Evolutionary conservation across 2,329 filamentous ascomycete genomes (phyloP), one percentile per base, ranked within the genome.

Genomic region (Sclerotinia trifoliorum): DNA sequence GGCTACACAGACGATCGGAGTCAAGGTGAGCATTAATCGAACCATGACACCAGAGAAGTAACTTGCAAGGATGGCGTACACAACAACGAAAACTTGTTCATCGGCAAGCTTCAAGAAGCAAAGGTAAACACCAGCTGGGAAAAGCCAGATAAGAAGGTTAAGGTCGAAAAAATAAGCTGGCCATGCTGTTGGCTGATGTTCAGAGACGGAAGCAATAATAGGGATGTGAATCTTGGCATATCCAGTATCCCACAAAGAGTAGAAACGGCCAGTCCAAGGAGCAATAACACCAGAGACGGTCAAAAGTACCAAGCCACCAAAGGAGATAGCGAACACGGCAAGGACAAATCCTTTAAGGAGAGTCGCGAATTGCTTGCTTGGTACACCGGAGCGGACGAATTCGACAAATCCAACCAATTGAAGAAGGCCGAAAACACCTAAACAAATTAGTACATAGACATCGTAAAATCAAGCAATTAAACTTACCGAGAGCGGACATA

Each of bases 21-120:
- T 99, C 74, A 99, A 83, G 0, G 95, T 99, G 71, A 99, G 87
- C 95, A 99, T 99, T 76, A 99, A 84, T 81, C 95, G 93, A 70
- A 99, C 95, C 95, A 99, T 99, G 81, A 99, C 96, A 78, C 95
- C 95, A 32, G 96, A 93, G 77, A 99, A 99, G 84, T 99, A 99
- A 81, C 93, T 97, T 73, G 93, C 92, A 72, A 98, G 90, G 57
- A 99, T 88, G n/a, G 94, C 89, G 78, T 99, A 99, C 74, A 98
- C 96, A 76, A 99, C 91, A 75, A 99, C 87, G 78, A 99, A 99
- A 70, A 99, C 94, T 78, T 99, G 95, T 84, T 99, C 94, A 77
- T 99, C 96, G 75, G 88, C 90, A 69, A 99, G 87, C 72, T 90
- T 90, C 78, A 93, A 91, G 89, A 98, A 99, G 84, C 94, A 97